Evolutionary conservation across 2,329 filamentous ascomycete genomes (phyloP).

Genomic region (Cephalotrichum gorgonifer): DNA sequence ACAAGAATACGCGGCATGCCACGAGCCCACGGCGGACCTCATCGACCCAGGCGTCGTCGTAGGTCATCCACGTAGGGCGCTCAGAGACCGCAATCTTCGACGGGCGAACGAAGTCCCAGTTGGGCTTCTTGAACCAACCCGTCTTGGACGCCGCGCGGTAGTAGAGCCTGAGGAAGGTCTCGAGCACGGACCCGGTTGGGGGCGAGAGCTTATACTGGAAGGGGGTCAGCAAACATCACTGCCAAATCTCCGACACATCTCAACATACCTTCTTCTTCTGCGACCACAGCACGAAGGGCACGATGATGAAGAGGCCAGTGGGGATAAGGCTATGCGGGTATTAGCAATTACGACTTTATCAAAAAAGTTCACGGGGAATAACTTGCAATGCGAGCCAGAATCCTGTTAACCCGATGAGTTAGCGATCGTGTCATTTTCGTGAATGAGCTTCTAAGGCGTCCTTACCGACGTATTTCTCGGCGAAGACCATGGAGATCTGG

Average conservation of each 20-base stretch:
- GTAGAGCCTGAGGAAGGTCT: slow-evolving; percentile 55
- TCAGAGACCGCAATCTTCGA: slow-evolving; percentile 43
- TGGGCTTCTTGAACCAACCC: slow-evolving; percentile 49
- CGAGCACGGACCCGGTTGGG: slow-evolving; percentile 62
- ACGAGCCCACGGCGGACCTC: slow-evolving; percentile 61
- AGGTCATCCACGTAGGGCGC: slow-evolving; percentile 66
- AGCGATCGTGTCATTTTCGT: too few relatives aligned
- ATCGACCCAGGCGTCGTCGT: slow-evolving; percentile 76
- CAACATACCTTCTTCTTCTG: slow-evolving; percentile 33
- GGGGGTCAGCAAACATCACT: too few relatives aligned
- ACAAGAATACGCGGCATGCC: slow-evolving; percentile 62
- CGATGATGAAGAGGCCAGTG: slow-evolving; percentile 52
- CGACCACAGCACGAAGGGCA: slow-evolving; percentile 50
- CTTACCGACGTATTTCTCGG: slow-evolving; percentile 58
- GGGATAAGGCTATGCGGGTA: too few relatives aligned
- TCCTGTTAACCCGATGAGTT: too few relatives aligned
- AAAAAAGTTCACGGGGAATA: too few relatives aligned
- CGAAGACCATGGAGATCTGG: slow-evolving; percentile 52
- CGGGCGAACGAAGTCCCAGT: slow-evolving; percentile 63
- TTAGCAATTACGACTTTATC: too few relatives aligned
- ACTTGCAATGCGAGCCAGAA: slow-evolving; percentile 69
- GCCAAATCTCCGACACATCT: not conserved
- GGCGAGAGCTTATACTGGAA: slow-evolving; percentile 46
- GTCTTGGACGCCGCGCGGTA: slow-evolving; percentile 51
- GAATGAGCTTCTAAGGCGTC: too few relatives aligned